Base-by-base conservation (phyloP, 2,329 filamentous ascomycete species). In the Aspergillus aculeatus region DNA sequence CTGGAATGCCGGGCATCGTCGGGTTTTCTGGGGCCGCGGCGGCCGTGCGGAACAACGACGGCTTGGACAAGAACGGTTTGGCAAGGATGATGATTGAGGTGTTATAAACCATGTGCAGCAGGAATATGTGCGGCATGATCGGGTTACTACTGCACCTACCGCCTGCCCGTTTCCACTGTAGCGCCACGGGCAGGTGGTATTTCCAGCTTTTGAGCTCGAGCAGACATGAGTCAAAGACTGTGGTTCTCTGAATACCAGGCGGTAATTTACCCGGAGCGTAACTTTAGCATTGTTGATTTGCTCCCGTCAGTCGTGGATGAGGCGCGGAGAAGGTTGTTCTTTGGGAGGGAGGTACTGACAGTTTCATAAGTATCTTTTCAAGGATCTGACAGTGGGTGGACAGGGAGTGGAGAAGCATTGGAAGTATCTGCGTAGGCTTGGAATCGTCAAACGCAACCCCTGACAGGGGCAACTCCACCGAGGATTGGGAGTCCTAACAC, bases 51-150 rank as follows among this genome's bases (percentile, higher is more conserved):
- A 38, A n/a, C 11, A 26, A 6, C 23, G 1, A 19, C 52, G 32
- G 0, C 54, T 11, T 56, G 29, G 55, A 52, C 7, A 71, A 12
- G 56, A 74, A 72, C 0, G 71, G 72, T 10, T 69, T 72, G 26
- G 68, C 67, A 12, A 76, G 68, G 14, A 76, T 64, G 6, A 76
- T 71, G 29, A 66, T 61, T 6, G 69, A 66, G 1, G 73, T 76
- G 49, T 76, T 70, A 52, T 74, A 75, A 16, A 72, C 64, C 73
- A 76, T 76, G 55, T 67, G 70, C 12, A 75, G 62, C 0, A 65
- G 71, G 50, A 74, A 75, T 2, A 65, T 64, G 54, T 73, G 72
- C 0, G 74, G 70, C 9, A 71, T 26, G 24, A 62, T 2, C 57
- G 60, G 5, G 61, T 63, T 54, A 16, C n/a, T 10, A 9, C 21